These are phyloP conservation scores for Purshia tridentata DNA, from an alignment of 306 rosid species.

Conservation along the genomic window DNA sequence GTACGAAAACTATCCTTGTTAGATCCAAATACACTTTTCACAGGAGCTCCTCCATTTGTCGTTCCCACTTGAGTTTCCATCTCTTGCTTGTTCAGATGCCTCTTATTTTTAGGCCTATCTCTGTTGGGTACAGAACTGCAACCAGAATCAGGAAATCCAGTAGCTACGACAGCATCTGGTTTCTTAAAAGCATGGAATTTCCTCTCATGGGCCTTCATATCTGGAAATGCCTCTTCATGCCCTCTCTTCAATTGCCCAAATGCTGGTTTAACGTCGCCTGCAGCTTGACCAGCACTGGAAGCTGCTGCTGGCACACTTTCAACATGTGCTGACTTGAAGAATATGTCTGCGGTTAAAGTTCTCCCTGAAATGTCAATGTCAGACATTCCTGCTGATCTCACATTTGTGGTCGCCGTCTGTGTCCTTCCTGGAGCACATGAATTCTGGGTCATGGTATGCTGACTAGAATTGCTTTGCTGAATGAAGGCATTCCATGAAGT, in stretches of 20 bases:
- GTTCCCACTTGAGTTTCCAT: slow-evolving; percentile 27
- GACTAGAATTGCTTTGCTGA: slow-evolving; percentile 36
- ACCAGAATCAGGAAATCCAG: slow-evolving; percentile 31
- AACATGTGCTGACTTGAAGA: slow-evolving; percentile 28
- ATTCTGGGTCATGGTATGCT: slow-evolving; percentile 33
- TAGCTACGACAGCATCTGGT: slow-evolving; percentile 35
- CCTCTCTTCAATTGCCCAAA: slow-evolving; percentile 44
- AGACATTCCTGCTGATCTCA: slow-evolving; percentile 19
- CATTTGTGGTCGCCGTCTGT: slow-evolving; percentile 33
- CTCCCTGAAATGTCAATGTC: slow-evolving; percentile 20
- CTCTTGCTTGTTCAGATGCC: slow-evolving; percentile 26
- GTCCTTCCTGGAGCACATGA: slow-evolving; percentile 35
- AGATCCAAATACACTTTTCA: slow-evolving; percentile 36
- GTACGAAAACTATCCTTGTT: slow-evolving; percentile 37
- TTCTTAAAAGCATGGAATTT: slow-evolving; percentile 31
- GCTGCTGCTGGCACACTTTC: slow-evolving; percentile 26
- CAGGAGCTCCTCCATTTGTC: slow-evolving; percentile 33
- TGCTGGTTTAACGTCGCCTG: slow-evolving; percentile 30
- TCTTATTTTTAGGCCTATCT: slow-evolving; percentile 41
- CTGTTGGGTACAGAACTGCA: slow-evolving; percentile 35
- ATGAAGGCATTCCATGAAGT: slow-evolving; percentile 30
- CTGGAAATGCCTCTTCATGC: slow-evolving; percentile 30
- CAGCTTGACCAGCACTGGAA: slow-evolving; percentile 42
- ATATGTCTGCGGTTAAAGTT: slow-evolving; percentile 31
- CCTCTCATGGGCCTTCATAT: slow-evolving; percentile 25